Base-by-base conservation (phyloP, 169 alveolate genomes). In the Cryptosporidium felis region DNA sequence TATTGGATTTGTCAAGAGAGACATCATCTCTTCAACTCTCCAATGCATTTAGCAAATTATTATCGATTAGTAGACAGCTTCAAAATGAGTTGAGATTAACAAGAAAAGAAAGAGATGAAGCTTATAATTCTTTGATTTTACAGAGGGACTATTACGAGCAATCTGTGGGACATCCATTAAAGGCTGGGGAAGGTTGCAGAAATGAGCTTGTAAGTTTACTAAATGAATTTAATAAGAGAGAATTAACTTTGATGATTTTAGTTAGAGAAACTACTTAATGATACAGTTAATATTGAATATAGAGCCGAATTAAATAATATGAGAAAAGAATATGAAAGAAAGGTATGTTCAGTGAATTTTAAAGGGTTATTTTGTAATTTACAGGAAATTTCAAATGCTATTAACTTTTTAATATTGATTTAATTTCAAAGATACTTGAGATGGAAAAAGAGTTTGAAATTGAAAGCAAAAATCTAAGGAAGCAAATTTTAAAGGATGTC, bases 101-200 rank as follows among this genome's bases (percentile, higher is more conserved):
- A 1, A 74, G 67, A 56, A 74, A 53, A 38, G 85, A 74, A 16
- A 49, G 85, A 32, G 85, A 74, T 49, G 85, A 74, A 0, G 85
- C 85, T 0, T 74, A 74, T 9, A 74, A 74, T 36, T 49, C 85
- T 18, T 36, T 74, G 12, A 74, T 74, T 74, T 6, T 74, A 4
- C 85, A 74, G 34, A 28, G 85, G 32, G 85, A 74, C 28, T 74
- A 74, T 23, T 74, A 74, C 56, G 85, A 74, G 26, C 85, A 74
- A 30, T 74, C 85, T 12, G 10, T 49, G 26, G 66, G 74, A 16
- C 32, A 42, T 16, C 42, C 63, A 56, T 28, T 56, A 12, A 56
- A 23, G 18, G 62, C 26, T 30, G 23, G 23, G 2, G 10, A 26
- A 30, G 18, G 12, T 9, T 5, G 41, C 23, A 49, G 32, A 28